Evolutionary conservation across 73 alveolate species (phyloP).

Genomic region (Tetrahymena thermophila): DNA sequence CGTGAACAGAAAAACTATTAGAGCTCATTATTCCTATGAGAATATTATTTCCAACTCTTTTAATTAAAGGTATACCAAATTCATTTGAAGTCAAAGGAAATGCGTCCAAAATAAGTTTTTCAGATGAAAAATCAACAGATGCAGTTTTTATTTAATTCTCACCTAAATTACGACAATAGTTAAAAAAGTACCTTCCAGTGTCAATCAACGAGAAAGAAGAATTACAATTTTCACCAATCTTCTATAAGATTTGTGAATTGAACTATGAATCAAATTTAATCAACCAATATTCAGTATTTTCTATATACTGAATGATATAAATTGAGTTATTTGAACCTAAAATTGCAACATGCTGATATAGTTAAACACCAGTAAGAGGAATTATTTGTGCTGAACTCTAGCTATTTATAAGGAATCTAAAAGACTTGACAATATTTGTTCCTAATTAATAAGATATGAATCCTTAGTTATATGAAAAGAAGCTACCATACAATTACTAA

Average conservation of each 20-base stretch:
- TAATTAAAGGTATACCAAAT: not conserved
- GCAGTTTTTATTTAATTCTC: too few species aligned
- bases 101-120: not conserved
- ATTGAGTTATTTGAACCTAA: not conserved
- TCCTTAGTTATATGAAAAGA: not conserved
- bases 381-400: not conserved
- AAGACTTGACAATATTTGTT: not conserved
- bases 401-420: too few species aligned
- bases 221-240: not conserved
- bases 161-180: not conserved
- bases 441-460: not conserved
- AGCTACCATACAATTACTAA: not conserved
- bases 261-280: not conserved
- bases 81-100: not conserved
- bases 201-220: not conserved
- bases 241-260: not conserved
- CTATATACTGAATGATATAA: not conserved
- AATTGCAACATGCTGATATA: not conserved
- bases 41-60: not conserved
- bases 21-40: not conserved
- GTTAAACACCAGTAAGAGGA: not conserved
- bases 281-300: not conserved
- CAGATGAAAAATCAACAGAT: not conserved
- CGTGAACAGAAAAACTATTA: too few species aligned
- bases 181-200: not conserved